Conservation (phyloP, 495 filamentous ascomycete genomes). For the Penicillium malachiteum region DNA sequence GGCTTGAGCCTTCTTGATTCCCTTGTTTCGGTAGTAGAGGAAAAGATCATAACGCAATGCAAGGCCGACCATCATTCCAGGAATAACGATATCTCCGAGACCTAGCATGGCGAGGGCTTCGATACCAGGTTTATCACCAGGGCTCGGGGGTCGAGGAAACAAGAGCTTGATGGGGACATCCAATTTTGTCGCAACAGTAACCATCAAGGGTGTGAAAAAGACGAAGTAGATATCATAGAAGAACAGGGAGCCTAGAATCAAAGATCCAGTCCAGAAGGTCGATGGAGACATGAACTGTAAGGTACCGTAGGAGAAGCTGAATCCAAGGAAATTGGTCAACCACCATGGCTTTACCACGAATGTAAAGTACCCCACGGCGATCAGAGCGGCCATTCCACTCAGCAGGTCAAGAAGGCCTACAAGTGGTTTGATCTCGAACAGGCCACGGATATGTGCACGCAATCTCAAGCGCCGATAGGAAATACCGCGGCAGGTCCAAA, state of each 20-base stretch:
- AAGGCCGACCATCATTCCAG: constrained; percentile 85
- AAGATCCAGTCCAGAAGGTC: constrained; percentile 77
- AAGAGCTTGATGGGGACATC: constrained; percentile 94
- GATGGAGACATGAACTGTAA: constrained; percentile 87
- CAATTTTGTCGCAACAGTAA: constrained; percentile 85
- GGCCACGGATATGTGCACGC: constrained; percentile 41
- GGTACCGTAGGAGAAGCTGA: constrained; percentile 79
- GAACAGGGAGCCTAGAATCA: constrained; percentile 78
- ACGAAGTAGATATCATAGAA: constrained; percentile 97
- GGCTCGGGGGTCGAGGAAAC: constrained; percentile 64
- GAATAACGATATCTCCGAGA: constrained; percentile 91
- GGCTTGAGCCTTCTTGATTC: constrained; percentile 34
- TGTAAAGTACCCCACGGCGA: constrained; percentile 66
- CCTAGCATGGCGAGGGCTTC: constrained; percentile 77
- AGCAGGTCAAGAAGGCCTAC: constrained; percentile 57
- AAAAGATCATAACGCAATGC: constrained; percentile 90
- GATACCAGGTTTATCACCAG: constrained; percentile 36
- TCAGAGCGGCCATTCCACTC: constrained; percentile 58
- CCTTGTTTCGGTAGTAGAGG: constrained; percentile 69
- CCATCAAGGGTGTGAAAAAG: constrained; percentile 96
- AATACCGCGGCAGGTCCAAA: constrained; percentile 52
- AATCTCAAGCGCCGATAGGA: constrained; percentile 50
- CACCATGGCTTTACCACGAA: constrained; percentile 70
- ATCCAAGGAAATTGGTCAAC: constrained; percentile 83
- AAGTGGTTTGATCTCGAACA: constrained; percentile 42